Evolutionary conservation across 441 rosid genomes (phyloP), one percentile per base, ranked within the genome.

Genomic region (Hypseocharis bilobata): DNA sequence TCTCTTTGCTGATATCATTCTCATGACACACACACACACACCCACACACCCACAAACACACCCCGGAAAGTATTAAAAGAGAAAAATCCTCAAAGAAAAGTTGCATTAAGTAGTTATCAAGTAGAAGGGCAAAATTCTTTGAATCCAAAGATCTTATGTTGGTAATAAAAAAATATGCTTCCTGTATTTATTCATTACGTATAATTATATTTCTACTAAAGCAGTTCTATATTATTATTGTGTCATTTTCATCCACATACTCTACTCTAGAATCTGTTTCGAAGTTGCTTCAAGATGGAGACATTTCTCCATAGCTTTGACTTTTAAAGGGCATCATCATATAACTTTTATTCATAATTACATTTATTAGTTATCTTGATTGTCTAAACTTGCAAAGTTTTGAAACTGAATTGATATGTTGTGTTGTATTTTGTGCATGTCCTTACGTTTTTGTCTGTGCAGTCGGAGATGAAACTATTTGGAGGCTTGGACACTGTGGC

Each of bases 391-490:
- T 13, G 3, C 17, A 57, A 26, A 56, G 19, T 6, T 26, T 28
- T 14, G 61, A 57, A 28, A 14, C 25, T 14, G 3, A 57, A 3
- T 13, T 42, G 55, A 30, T 6, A 60, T 30, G 32, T 34, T 34
- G 17, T 14, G 57, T 70, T 73, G 23, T 11, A 54, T 19, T 38
- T 22, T 56, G 11, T 54, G 8, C 64, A 58, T 40, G 3, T 63
- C 34, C 3, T 51, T 42, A 3, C 16, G 4, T 68, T 25, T 72
- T 30, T 65, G 67, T 64, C 55, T 78, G 67, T 77, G 78, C 93
- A 93, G 96, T 85, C 97, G 6, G 96, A 91, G 73, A 93, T 93
- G 97, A 87, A 91, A 80, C 93, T 83, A 56, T 76, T 91, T 75
- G 92, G 91, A 67, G 91, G 89, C 54, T 75, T 71, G 74, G 91